These are phyloP conservation scores for Globisporangium acanthophoron DNA, from an alignment of 352 stramenopile species.

Conservation along the genomic window DNA sequence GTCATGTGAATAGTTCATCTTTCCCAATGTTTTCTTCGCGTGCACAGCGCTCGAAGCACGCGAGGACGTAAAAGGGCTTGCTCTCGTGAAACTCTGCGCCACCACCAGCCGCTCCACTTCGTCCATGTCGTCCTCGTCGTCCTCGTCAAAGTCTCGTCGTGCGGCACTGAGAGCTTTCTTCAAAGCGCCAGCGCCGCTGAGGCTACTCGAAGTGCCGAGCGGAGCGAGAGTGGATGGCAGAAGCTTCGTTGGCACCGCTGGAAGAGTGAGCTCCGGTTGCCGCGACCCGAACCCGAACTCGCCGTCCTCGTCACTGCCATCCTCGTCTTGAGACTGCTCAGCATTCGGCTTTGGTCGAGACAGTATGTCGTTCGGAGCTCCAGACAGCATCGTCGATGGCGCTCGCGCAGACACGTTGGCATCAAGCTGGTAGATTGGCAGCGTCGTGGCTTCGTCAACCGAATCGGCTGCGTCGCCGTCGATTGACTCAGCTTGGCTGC, in stretches of 20 bases:
- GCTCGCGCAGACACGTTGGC: no score
- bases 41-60: neutral
- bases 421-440: neutral
- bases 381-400: no score
- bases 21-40: neutral
- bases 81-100: slow-evolving; percentile 3
- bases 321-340: neutral
- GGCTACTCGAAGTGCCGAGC: neutral
- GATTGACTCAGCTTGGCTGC: neutral
- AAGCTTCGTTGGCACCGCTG: slow-evolving; percentile 3
- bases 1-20: neutral
- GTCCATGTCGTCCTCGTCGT: slow-evolving; percentile 16
- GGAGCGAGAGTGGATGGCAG: slow-evolving; percentile 1
- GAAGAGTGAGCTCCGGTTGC: slow-evolving; percentile 1
- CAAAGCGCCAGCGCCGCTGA: slow-evolving; percentile 3
- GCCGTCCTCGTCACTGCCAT: neutral
- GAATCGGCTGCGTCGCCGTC: neutral
- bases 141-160: slow-evolving; percentile 14
- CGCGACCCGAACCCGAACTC: slow-evolving; percentile 4
- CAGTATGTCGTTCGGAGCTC: neutral
- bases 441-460: neutral
- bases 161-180: slow-evolving; percentile 7
- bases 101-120: slow-evolving; percentile 10
- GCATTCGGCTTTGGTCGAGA: neutral
- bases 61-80: neutral